A percentile compares a stretch with the other conserved stretches of the same genome.
Evolutionary conservation across 352 stramenopile genomes (phyloP).

Genomic region (Blastocystis hominis): DNA sequence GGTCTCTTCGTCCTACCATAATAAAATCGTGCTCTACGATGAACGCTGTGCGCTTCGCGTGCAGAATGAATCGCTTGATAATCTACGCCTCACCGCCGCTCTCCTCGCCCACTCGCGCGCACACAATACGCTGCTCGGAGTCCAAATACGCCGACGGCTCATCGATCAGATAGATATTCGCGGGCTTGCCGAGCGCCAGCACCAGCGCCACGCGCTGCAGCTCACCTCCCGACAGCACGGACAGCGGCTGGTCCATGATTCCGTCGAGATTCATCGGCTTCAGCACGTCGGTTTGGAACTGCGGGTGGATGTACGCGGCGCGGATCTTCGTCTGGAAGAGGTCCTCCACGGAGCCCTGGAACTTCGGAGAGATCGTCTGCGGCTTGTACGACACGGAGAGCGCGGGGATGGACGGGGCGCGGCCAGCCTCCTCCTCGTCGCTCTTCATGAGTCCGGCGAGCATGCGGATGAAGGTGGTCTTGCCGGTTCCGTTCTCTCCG

Average conservation of each 20-base stretch:
- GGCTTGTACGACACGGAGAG: conserved; percentile 89
- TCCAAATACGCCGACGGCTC: conserved; percentile 97
- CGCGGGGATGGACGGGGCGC: conserved; percentile 42
- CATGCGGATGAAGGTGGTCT: conserved; percentile 99
- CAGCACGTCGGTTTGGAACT: conserved; percentile 97
- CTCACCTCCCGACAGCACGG: conserved; percentile 93
- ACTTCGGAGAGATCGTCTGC: conserved; percentile 92
- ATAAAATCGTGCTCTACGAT: conserved; percentile 99
- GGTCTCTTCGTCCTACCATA: no score
- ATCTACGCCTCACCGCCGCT: conserved; percentile 66
- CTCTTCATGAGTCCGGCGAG: conserved; percentile 92
- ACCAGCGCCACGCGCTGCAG: conserved; percentile 95
- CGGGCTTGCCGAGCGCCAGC: conserved; percentile 89
- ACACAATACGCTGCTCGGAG: conserved; percentile 96
- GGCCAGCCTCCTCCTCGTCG: conserved; percentile 76
- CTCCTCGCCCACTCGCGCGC: conserved; percentile 70
- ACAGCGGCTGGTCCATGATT: conserved; percentile 95
- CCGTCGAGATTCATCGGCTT: conserved; percentile 91
- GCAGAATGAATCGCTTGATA: conserved; percentile 99
- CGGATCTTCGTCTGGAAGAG: conserved; percentile 93
- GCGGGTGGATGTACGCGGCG: conserved; percentile 89
- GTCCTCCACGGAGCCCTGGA: conserved; percentile 85
- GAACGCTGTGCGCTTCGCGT: conserved; percentile 98
- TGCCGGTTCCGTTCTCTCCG: conserved; percentile 97
- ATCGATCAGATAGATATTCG: conserved; percentile 98